Conservation (phyloP, 805 yeast genomes). For the Sugiyamaella mastotermitis region DNA sequence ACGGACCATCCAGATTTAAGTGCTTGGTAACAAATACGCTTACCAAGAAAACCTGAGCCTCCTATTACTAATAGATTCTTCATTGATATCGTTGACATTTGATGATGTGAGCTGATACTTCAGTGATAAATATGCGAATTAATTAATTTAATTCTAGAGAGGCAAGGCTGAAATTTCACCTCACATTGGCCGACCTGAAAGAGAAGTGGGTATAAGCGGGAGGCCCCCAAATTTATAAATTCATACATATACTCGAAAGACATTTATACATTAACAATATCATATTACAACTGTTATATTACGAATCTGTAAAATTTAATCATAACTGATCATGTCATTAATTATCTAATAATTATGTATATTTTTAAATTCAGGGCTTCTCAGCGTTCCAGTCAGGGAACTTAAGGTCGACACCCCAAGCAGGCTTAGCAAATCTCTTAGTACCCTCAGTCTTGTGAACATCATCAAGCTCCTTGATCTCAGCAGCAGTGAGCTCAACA, state of each 20-base stretch:
- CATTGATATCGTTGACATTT: slow-evolving; percentile 1
- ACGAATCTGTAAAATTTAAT: no score
- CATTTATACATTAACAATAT: no score
- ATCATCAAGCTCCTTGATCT: slow-evolving; percentile 32
- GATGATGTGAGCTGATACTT: not conserved
- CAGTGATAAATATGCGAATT: not conserved
- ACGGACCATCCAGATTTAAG: slow-evolving; percentile 58
- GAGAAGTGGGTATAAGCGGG: not conserved
- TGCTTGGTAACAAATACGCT: slow-evolving; percentile 63
- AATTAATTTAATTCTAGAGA: not conserved
- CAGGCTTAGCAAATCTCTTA: slow-evolving; percentile 22
- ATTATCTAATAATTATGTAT: no score
- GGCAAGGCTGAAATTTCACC: not conserved
- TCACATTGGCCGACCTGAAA: not conserved
- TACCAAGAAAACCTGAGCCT: slow-evolving; percentile 79
- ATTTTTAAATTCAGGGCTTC: not conserved
- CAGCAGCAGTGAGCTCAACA: slow-evolving; percentile 37
- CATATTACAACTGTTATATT: no score
- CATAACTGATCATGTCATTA: no score
- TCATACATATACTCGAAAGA: no score
- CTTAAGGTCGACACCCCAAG: slow-evolving; percentile 27
- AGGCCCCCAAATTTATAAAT: not conserved
- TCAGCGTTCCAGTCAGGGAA: slow-evolving; percentile 24
- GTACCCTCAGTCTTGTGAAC: slow-evolving; percentile 27
- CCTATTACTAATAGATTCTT: slow-evolving; percentile 62